These are phyloP conservation scores for Solanum arcanum DNA, from an alignment of 257 asterid species.

Conservation along the genomic window DNA sequence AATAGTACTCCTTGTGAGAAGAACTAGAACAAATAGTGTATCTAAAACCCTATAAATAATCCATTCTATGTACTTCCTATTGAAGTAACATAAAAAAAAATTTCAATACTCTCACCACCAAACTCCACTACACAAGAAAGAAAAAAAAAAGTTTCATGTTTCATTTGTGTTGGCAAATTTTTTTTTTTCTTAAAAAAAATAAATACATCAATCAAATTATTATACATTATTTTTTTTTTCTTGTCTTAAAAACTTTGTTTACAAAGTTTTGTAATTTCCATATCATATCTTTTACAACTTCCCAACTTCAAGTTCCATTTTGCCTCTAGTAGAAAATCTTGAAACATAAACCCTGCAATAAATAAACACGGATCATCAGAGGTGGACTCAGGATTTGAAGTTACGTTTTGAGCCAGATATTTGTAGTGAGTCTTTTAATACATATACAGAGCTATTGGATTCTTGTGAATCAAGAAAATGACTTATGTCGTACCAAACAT, in stretches of 20 bases:
- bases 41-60: neutral
- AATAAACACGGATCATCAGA: neutral
- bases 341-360: neutral
- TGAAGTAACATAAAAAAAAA: neutral
- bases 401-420: neutral
- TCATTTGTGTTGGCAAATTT: neutral
- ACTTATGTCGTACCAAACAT: neutral
- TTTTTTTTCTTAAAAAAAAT: neutral
- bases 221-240: neutral
- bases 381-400: neutral
- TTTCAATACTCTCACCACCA: neutral
- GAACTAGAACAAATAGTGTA: neutral
- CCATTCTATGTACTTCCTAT: neutral
- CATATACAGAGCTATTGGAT: neutral
- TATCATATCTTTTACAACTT: neutral
- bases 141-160: neutral
- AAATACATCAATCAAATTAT: neutral
- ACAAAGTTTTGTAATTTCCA: neutral
- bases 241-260: neutral
- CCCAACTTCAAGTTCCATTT: neutral
- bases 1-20: neutral
- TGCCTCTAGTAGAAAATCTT: neutral
- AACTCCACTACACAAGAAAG: neutral
- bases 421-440: neutral
- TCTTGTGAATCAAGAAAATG: neutral